Base-by-base conservation (phyloP, 2,329 filamentous ascomycete genomes). In the Penicillium italicum region DNA sequence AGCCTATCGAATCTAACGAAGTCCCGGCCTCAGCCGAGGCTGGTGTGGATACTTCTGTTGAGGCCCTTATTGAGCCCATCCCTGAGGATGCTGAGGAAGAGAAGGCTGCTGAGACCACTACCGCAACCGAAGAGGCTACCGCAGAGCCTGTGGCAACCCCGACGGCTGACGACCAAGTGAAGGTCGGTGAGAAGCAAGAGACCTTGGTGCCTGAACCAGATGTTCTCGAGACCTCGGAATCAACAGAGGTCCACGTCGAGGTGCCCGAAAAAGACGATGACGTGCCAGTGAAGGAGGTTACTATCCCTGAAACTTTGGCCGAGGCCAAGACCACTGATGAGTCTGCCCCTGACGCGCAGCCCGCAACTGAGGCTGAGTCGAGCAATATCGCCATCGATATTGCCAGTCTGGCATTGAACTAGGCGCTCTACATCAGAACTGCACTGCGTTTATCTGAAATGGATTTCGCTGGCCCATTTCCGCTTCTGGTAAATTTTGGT, bases 331-430 rank as follows among this genome's bases (percentile, higher is more conserved):
- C 36, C 2, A 34, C 50, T 42, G 50, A 45, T 28, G n/a, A n/a
- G n/a, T n/a, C n/a, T n/a, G n/a, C n/a, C n/a, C n/a, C n/a, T n/a
- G n/a, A n/a, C n/a, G 51, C 54, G 30, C 38, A 57, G 14, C 44
- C 56, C 18, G 22, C 48, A 22, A 8, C 58, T 20, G 59, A 63
- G 40, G 26, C 43, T 24, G 62, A 64, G 43, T 44, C 60, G 14
- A 53, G 59, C 49, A 61, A 62, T 8, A 58, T 62, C 46, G 67
- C 65, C n/a, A 58, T 66, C 56, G 66, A 69, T 43, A 62, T 68
- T 50, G 60, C 57, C 45, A 65, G 57, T 33, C 52, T 69, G 43
- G 55, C 63, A 24, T 55, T 68, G 44, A 64, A 62, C 53, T 70
- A 59, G 55, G 28, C 7, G 16, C 16, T 40, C 28, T 54, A 33